Base-by-base conservation (phyloP, 805 yeast genomes). In the Wickerhamiella bombiphila region DNA sequence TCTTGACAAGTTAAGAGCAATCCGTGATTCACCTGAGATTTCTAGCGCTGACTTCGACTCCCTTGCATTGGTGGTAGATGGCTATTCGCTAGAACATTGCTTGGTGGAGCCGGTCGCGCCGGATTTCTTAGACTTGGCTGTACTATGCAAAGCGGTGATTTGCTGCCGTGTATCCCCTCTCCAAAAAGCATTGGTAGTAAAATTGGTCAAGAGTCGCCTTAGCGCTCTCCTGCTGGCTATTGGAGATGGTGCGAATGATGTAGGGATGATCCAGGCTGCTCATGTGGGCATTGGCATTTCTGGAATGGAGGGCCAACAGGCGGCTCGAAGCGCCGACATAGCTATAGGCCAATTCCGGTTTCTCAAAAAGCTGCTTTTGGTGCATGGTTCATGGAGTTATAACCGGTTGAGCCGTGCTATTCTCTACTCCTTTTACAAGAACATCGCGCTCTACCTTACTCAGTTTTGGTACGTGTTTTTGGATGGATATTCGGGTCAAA, bases 221-320 rank as follows among this genome's bases (percentile, higher is more conserved):
- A 76, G 79, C 34, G 26, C 66, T 3, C 72, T 94, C 2, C 58
- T 93, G 31, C 64, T 91, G 42, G 97, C 98, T 1, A 79, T 91
- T 53, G 99, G 99, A 32, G 99, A 91, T 60, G 99, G 99, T 53
- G 99, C 99, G 2, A 91, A 91, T 54, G 99, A 91, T 62, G 98
- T 91, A 29, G 79, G 94, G 26, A 91, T 91, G 99, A 91, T 91
- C 47, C 98, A 91, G 59, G 97, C 98, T 13, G 98, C 98, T 0
- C 97, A 91, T 58, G 95, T 91, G 37, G 99, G 99, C 45, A 94
- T 91, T 18, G 99, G 99, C 55, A 93, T 91, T 45, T 81, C 93
- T 59, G 99, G 99, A 47, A 79, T 85, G 88, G 99, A 91, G 62
- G 99, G 99, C 48, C 85, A 86, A 83, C 99, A 91, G 60, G 98